Evolutionary conservation across 2,329 filamentous ascomycete genomes (phyloP), one percentile per base, ranked within the genome.

Genomic region (Pseudogymnoascus sp.): DNA sequence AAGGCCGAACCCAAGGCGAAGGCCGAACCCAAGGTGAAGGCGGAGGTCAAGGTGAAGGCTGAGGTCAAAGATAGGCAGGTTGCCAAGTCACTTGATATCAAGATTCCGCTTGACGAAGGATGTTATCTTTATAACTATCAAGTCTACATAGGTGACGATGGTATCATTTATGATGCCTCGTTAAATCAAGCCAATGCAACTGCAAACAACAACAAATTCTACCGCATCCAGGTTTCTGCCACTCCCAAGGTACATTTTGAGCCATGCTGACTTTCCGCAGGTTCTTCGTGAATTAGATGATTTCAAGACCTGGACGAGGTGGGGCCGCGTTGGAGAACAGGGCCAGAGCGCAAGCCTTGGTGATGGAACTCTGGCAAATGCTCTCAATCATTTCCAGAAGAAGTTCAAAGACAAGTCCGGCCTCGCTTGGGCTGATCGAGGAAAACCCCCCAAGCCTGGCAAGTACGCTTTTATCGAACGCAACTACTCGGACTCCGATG

Each of bases 131-230:
- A 19, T 19, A 6, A 63, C 9, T 71, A 68, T 12, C 75, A 16
- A 33, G 90, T 95, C 33, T 86, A 88, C 69, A 82, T 93, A 62
- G 87, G 87, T 64, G 75, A 81, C 1, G 74, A 81, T 39, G 84
- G 85, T 19, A 75, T 88, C 62, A 90, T 93, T 58, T 93, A 84
- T 72, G 91, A 95, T 71, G 90, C 89, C 0, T 86, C 88, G 0
- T 78, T 95, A 52, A 94, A 92, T 67, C 88, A 92, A 72, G 89
- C 90, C 9, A 89, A 91, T 67, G 78, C 89, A 0, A 76, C 78
- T 0, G 75, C 80, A 55, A 94, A 93, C 71, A 89, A 89, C 74
- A 93, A 94, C 74, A 94, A 94, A 67, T 93, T 92, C 72, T 93
- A 92, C 70, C 83, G 84, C 28, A 73, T 92, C 28, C 89, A 93